phyloP scores from a whole-genome alignment of 1,139 yeast genomes.

The Neolecta irregularis region DNA sequence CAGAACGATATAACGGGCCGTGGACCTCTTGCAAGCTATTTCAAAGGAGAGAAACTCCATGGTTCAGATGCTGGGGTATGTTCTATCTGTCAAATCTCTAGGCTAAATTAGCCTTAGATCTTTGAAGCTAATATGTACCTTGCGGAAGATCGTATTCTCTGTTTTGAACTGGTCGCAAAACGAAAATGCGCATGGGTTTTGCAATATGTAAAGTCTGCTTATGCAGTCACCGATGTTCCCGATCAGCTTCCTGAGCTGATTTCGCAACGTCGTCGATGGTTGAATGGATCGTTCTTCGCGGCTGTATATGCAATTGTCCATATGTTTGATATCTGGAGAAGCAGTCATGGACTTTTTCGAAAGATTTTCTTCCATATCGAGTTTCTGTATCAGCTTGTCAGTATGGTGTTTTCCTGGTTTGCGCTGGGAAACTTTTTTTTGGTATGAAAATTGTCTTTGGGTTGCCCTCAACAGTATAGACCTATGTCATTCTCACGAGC shows the following conservation, averaged over 20 bases:
- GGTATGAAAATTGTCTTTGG: too few relatives aligned
- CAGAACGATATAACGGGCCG: slow-evolving; percentile 44
- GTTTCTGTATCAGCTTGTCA: slow-evolving; percentile 51
- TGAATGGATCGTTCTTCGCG: slow-evolving; percentile 73
- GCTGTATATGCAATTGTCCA: slow-evolving; percentile 63
- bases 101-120: too few relatives aligned
- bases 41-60: slow-evolving; percentile 63
- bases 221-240: slow-evolving; percentile 76
- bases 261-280: slow-evolving; percentile 69
- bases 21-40: slow-evolving; percentile 65
- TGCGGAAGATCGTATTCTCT: slow-evolving; percentile 71
- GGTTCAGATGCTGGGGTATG: slow-evolving; percentile 40
- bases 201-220: slow-evolving; percentile 58
- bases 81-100: too few relatives aligned
- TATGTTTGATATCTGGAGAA: slow-evolving; percentile 54
- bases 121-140: slow-evolving; percentile 73
- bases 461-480: too few relatives aligned
- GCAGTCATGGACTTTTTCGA: slow-evolving; percentile 47
- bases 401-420: slow-evolving; percentile 63
- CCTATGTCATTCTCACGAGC: slow-evolving; percentile 58
- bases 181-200: slow-evolving; percentile 43
- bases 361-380: slow-evolving; percentile 52
- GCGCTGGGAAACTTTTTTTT: slow-evolving; percentile 61
- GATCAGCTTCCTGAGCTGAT: slow-evolving; percentile 56
- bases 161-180: slow-evolving; percentile 73